Evolutionary conservation across 306 rosid species (phyloP).

Genomic region (Mucuna pruriens): DNA sequence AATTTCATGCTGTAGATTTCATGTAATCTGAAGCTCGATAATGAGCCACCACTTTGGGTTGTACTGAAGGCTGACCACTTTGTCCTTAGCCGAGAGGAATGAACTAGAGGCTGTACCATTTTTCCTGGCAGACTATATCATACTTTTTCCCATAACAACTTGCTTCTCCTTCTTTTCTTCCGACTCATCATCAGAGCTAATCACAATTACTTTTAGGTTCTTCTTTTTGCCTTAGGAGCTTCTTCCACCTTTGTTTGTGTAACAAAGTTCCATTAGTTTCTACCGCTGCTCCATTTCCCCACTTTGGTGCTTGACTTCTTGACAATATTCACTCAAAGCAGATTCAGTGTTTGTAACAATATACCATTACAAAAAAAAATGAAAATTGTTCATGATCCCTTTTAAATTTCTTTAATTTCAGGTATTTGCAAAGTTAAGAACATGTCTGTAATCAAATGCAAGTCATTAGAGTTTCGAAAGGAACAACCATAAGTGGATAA

Average conservation of each 20-base stretch:
- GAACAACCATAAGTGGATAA: too few species aligned
- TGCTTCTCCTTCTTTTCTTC: conserved; percentile 38
- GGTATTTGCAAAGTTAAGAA: too few species aligned
- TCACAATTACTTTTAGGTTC: conserved; percentile 42
- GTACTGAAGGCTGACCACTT: too few species aligned
- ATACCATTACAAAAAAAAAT: neutral
- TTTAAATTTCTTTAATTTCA: too few species aligned
- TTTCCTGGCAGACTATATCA: conserved; percentile 42
- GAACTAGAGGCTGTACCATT: conserved; percentile 57
- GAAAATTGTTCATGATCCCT: neutral
- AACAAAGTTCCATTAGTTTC: too few species aligned
- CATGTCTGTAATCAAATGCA: too few species aligned
- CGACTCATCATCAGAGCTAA: conserved; percentile 57
- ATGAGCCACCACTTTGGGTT: too few species aligned
- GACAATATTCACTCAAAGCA: neutral
- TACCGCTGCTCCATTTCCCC: conserved; percentile 24
- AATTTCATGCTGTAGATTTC: too few species aligned
- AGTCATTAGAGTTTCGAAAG: too few species aligned
- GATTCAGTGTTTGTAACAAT: too few species aligned
- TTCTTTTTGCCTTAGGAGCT: conserved; percentile 32
- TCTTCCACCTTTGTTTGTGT: conserved; percentile 42
- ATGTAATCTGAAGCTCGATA: too few species aligned
- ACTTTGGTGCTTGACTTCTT: conserved; percentile 49
- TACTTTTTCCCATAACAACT: conserved; percentile 38
- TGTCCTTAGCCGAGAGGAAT: conserved; percentile 67